Evolutionary conservation across 306 rosid species (phyloP), one percentile per base, ranked within the genome.

Genomic region (Vachellia pachyceras): DNA sequence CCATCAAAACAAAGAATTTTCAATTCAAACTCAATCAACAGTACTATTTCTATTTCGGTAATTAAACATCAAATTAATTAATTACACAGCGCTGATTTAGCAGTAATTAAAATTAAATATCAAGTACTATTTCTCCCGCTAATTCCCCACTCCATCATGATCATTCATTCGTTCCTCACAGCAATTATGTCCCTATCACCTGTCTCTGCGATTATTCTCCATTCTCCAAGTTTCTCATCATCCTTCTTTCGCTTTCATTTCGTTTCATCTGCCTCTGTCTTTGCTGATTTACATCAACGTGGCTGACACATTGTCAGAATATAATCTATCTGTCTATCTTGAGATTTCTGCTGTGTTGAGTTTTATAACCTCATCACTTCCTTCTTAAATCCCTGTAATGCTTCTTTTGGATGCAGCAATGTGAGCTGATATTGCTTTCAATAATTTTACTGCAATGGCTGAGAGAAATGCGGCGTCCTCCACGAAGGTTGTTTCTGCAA

Each of bases 401-500:
- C 25, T 85, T 70, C 54, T 50, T 50, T 50, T 50, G 82, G 25
- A 82, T 6, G 55, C 39, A 55, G 55, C 67, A 73, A 46, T 46
- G 33, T 17, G 58, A 3, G 47, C 18, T 57, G 55, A 29, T 54
- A 18, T 42, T 37, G 45, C 4, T 61, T 41, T 64, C 25, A 25
- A 33, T 7, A 20, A 0, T 15, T 25, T 12, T 25, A 11, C 39
- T 54, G 36, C 72, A 79, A 86, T 83, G 89, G 50, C 57, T 10
- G 81, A 73, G 67, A 83, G 80, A 73, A 68, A 72, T 40, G 77
- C 78, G 79, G 80, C 78, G 77, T 11, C 76, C 6, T 75, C 90
- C 45, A 9, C 70, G 5, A 84, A 82, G 68, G 65, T 79, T 78
- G 15, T 82, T 86, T 87, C 89, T 55, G 92, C 14, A 91, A 83